Evolutionary conservation across 2,329 filamentous ascomycete genomes (phyloP).

Genomic region (Colletotrichum gloeosporioides): DNA sequence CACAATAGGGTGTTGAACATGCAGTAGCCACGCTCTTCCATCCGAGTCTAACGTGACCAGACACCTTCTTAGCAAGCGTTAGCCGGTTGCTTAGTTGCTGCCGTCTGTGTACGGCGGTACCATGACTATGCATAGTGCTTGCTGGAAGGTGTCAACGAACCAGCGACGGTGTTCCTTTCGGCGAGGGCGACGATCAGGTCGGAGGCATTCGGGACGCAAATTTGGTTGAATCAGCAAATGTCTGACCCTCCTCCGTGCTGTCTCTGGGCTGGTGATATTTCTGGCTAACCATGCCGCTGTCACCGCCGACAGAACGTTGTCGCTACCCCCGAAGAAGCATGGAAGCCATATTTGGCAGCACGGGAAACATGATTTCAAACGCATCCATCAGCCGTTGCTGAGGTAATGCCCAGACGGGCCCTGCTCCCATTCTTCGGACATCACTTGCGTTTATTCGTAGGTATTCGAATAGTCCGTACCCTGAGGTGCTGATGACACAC

Average conservation of each 20-base stretch:
- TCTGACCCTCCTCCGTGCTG: background rate
- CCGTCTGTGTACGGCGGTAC: background rate
- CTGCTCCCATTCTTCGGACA: background rate
- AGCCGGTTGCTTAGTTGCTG: background rate
- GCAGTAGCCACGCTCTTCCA: background rate
- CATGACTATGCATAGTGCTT: background rate
- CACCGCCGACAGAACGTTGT: background rate
- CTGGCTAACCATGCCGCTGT: background rate
- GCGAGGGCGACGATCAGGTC: constrained; percentile 10
- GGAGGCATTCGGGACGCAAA: background rate
- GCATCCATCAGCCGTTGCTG: constrained; percentile 15
- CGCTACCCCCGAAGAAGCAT: background rate
- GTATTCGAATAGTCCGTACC: background rate
- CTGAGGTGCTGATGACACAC: background rate
- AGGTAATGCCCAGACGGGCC: constrained; percentile 14
- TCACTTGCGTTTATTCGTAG: background rate
- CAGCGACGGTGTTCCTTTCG: background rate
- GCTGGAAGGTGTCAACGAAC: background rate
- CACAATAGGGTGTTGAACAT: background rate
- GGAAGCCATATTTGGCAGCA: constrained; percentile 10
- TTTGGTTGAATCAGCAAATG: constrained; percentile 7
- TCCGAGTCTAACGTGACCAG: background rate
- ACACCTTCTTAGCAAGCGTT: background rate
- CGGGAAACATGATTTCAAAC: constrained; percentile 13
- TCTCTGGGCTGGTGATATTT: background rate